Conservation (phyloP, 345 rosid species). For the Clarkia xantiana region DNA sequence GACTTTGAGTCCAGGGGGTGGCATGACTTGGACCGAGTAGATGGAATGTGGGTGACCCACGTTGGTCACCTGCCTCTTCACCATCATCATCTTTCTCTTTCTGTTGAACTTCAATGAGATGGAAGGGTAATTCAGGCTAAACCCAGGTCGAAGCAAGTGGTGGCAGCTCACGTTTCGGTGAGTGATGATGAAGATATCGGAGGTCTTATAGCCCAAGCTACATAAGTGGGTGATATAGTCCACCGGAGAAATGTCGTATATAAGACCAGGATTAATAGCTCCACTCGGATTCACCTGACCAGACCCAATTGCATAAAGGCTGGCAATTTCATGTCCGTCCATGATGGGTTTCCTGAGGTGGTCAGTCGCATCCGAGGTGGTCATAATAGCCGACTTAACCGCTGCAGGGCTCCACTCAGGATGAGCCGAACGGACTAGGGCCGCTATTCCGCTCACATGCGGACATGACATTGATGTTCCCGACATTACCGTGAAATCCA, state of each 20-base stretch:
- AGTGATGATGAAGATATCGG: constrained; percentile 56
- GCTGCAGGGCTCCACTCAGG: constrained; percentile 84
- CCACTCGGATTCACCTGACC: constrained; percentile 75
- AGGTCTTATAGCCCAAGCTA: constrained; percentile 45
- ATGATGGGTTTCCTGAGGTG: constrained; percentile 51
- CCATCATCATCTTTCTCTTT: constrained; percentile 33
- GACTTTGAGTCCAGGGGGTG: constrained; percentile 48
- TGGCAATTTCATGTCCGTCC: constrained; percentile 55
- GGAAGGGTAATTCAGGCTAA: constrained; percentile 84
- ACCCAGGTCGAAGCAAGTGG: constrained; percentile 26
- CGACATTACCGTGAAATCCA: constrained; percentile 82
- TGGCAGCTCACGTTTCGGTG: constrained; percentile 60
- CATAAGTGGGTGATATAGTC: constrained; percentile 77
- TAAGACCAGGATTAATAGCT: constrained; percentile 68
- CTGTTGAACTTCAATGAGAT: constrained; percentile 51
- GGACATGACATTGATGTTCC: constrained; percentile 99
- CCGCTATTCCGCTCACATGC: constrained; percentile 72
- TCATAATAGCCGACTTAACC: constrained; percentile 81
- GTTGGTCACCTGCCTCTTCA: constrained; percentile 52
- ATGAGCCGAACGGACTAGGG: constrained; percentile 54
- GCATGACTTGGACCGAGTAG: constrained; percentile 48
- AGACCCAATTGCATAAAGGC: constrained; percentile 58
- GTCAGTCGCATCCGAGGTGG: constrained; percentile 58
- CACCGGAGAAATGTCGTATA: constrained; percentile 55
- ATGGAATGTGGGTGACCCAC: constrained; percentile 57